Evolutionary conservation across 1,284 basidiomycete species (phyloP).

Genomic region (Cryptococcus sp.): DNA sequence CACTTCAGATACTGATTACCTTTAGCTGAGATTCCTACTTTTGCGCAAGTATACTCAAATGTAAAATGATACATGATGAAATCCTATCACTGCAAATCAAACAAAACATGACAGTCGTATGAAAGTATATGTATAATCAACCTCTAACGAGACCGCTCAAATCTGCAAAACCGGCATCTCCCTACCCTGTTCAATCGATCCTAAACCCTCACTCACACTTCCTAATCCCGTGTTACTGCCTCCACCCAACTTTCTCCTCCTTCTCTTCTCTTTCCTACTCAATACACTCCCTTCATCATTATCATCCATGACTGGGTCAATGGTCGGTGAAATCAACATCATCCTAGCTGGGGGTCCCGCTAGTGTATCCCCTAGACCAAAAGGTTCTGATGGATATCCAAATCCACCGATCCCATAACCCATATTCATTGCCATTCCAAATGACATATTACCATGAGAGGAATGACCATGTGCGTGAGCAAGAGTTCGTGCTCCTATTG

Average conservation of each 20-base stretch:
- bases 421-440: background rate
- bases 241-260: background rate
- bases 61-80: too few relatives aligned
- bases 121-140: too few relatives aligned
- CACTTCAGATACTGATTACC: too few relatives aligned
- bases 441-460: background rate
- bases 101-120: too few relatives aligned
- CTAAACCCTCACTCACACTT: too few relatives aligned
- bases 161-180: background rate
- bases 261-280: slow-evolving; percentile 3
- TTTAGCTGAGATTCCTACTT: too few relatives aligned
- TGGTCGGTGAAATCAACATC: background rate
- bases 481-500: background rate
- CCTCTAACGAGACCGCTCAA: background rate
- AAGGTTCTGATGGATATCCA: background rate
- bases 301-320: background rate
- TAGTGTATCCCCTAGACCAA: slow-evolving; percentile 1
- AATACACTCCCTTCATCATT: background rate
- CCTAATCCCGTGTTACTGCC: background rate
- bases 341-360: background rate
- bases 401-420: background rate
- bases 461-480: background rate
- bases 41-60: too few relatives aligned
- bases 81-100: too few relatives aligned
- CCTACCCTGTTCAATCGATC: background rate